Conservation (phyloP, 768 basidiomycete species). For the Mycena floridula region DNA sequence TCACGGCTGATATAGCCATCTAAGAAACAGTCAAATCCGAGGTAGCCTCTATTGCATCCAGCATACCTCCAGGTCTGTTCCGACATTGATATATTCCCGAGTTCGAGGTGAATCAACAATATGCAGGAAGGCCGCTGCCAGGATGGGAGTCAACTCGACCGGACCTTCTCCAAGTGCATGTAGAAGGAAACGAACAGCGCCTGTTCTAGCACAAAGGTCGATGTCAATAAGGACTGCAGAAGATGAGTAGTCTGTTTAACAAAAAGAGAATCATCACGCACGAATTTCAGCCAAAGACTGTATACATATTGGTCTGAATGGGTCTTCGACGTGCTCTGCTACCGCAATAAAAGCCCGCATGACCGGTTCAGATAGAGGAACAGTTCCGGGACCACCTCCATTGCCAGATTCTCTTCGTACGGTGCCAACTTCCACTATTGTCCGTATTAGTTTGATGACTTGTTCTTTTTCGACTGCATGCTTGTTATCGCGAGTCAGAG, state of each 20-base stretch:
- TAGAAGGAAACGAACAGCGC: conserved; percentile 80
- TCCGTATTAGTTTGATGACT: conserved; percentile 82
- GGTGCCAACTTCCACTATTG: conserved; percentile 73
- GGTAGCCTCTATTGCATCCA: background rate
- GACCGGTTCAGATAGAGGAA: conserved; percentile 68
- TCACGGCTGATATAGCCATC: conserved; percentile 86
- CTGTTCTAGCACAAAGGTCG: conserved; percentile 71
- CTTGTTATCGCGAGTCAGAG: conserved; percentile 81
- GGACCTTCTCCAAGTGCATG: conserved; percentile 90
- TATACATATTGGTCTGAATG: conserved; percentile 74
- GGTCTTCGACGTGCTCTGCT: conserved; percentile 89
- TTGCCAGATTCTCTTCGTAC: conserved; percentile 41
- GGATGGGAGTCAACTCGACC: conserved; percentile 66
- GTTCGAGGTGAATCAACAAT: conserved; percentile 84
- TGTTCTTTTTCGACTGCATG: conserved; percentile 86
- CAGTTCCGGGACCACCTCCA: conserved; percentile 34
- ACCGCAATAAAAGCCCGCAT: conserved; percentile 90
- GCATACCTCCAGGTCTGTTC: conserved; percentile 83
- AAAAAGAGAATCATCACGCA: conserved; percentile 29
- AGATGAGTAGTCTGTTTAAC: conserved; percentile 2
- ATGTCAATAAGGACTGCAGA: conserved; percentile 80
- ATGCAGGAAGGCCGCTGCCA: conserved; percentile 76
- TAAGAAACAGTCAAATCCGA: conserved; percentile 24
- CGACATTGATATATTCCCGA: conserved; percentile 69
- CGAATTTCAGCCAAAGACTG: conserved; percentile 89